Conservation (phyloP, 768 basidiomycete species). For the Cantharellus anzutake region DNA sequence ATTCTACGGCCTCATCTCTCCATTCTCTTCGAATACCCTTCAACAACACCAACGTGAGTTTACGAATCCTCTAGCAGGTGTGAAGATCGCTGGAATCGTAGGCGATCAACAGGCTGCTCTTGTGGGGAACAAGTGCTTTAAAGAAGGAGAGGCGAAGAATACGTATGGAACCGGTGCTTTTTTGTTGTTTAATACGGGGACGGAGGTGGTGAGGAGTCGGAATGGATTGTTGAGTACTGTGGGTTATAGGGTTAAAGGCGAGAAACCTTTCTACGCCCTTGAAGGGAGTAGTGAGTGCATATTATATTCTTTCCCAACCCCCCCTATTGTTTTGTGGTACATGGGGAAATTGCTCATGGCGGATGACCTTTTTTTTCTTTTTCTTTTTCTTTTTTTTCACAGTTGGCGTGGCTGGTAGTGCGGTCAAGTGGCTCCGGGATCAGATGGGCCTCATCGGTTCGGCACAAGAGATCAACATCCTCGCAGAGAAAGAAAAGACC, state of each 20-base stretch:
- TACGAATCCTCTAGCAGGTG: slow-evolving; percentile 26
- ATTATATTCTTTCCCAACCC: too few relatives aligned
- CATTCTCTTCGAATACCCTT: background rate
- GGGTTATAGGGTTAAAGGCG: slow-evolving; percentile 71
- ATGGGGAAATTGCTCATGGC: background rate
- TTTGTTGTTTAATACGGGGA: slow-evolving; percentile 85
- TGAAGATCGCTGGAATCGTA: slow-evolving; percentile 79
- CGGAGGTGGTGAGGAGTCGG: slow-evolving; percentile 62
- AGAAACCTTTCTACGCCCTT: slow-evolving; percentile 75
- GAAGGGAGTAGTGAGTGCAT: slow-evolving; percentile 71
- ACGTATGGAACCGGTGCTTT: slow-evolving; percentile 98
- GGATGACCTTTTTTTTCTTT: background rate
- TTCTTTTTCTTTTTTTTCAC: background rate
- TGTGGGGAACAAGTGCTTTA: slow-evolving; percentile 88
- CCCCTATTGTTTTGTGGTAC: too few relatives aligned
- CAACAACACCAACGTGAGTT: background rate
- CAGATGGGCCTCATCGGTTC: slow-evolving; percentile 66
- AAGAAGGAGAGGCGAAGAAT: slow-evolving; percentile 87
- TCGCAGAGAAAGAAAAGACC: slow-evolving; percentile 56
- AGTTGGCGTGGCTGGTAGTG: slow-evolving; percentile 91
- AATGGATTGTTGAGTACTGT: slow-evolving; percentile 88
- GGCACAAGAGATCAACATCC: slow-evolving; percentile 66
- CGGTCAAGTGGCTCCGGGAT: slow-evolving; percentile 93
- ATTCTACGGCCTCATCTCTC: slow-evolving; percentile 62
- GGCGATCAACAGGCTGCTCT: slow-evolving; percentile 98